Conservation (phyloP, 192 early-diverging fungal genomes). For the Entophlyctis luteolus region DNA sequence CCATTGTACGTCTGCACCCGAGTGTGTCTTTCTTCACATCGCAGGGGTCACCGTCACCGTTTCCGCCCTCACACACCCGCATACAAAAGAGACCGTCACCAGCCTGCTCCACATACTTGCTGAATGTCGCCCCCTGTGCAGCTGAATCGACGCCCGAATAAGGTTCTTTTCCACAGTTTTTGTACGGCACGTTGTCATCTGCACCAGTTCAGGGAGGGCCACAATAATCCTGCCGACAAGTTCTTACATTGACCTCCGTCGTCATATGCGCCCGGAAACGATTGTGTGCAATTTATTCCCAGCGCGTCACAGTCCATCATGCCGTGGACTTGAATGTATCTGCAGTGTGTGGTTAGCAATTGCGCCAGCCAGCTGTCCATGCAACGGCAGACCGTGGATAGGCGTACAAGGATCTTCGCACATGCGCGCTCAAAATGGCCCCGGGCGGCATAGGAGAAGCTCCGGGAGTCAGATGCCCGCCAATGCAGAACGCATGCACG, state of each 20-base stretch:
- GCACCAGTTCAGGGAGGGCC: not conserved
- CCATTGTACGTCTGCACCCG: constrained; percentile 8
- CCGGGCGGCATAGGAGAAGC: constrained; percentile 8
- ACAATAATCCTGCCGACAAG: not conserved
- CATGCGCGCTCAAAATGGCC: constrained; percentile 25
- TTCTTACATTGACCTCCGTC: constrained; percentile 36
- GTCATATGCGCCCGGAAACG: constrained; percentile 13
- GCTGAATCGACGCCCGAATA: not conserved
- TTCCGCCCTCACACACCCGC: constrained; percentile 29
- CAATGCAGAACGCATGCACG: constrained; percentile 31
- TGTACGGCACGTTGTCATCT: constrained; percentile 29
- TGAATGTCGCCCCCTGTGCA: not conserved
- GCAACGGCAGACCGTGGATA: not conserved
- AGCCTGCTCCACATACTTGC: constrained; percentile 29
- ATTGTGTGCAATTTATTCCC: constrained; percentile 24
- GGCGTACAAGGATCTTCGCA: constrained; percentile 3
- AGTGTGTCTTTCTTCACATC: constrained; percentile 28
- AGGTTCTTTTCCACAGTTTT: constrained; percentile 38
- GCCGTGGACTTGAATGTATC: constrained; percentile 31
- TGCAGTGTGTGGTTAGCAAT: not conserved
- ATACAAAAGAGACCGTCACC: constrained; percentile 37
- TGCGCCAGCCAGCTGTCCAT: too few species aligned
- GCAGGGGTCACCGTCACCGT: constrained; percentile 8
- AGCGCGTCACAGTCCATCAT: constrained; percentile 25
- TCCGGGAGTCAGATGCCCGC: constrained; percentile 19